phyloP scores from a whole-genome alignment of 139 green algal species.

The Chlorella sp. region DNA sequence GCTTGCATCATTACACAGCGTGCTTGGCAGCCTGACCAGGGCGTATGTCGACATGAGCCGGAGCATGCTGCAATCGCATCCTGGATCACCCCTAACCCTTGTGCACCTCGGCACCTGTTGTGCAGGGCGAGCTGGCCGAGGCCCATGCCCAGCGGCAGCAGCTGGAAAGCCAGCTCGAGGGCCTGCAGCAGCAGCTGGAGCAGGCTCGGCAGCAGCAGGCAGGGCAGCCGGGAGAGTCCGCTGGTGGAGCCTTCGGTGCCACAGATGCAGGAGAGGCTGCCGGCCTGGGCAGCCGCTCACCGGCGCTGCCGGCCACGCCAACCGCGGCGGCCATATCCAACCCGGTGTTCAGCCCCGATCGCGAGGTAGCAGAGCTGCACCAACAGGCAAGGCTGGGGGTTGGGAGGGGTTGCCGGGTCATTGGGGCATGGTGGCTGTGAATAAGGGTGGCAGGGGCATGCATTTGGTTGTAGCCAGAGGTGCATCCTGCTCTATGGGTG shows the following conservation, averaged over 20 bases:
- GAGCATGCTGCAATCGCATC: neutral
- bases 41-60: no score
- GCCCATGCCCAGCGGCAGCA: neutral
- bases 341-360: constrained; percentile 17
- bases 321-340: constrained; percentile 12
- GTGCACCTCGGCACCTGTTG: no score
- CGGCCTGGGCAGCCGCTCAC: neutral
- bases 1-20: neutral
- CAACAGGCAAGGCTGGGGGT: neutral
- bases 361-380: constrained; percentile 9
- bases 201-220: neutral
- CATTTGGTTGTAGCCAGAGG: no score
- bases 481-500: no score
- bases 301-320: constrained; percentile 10
- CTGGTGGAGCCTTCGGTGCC: neutral
- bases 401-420: neutral
- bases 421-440: no score
- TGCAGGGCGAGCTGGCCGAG: constrained; percentile 2
- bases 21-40: neutral
- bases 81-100: no score
- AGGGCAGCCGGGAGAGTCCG: neutral
- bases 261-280: neutral
- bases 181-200: constrained; percentile 4
- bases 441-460: no score
- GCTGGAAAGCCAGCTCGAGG: constrained; percentile 26